Evolutionary conservation across 176 grass and related monocot species (phyloP), one percentile per base, ranked within the genome.

Genomic region (Lolium multiflorum): DNA sequence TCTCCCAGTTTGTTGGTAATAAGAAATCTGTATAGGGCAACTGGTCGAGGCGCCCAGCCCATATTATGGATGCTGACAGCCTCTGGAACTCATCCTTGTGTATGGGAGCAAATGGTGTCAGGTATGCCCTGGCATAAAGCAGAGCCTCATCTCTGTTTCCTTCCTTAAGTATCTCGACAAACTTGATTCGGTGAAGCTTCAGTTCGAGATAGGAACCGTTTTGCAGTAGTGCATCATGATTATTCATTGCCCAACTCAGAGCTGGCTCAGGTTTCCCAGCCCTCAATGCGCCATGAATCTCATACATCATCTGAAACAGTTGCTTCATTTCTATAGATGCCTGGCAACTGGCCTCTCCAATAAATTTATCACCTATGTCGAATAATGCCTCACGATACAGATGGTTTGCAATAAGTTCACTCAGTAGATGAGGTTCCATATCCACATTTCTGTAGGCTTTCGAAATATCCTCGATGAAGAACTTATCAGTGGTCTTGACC

Each of bases 341-440:
- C 48, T 74, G 28, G 16, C 61, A 67, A 46, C 54, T 72, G 52
- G 84, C 63, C 56, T 90, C 89, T 11, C 70, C 60, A 73, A 87
- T 47, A 68, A 90, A 90, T 65, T 70, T 79, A 47, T 90, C 89
- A 49, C 74, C 89, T 50, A 90, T 68, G 69, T 90, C 84, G 20
- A 90, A 90, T 38, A 87, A 31, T 17, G 84, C 80, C 60, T 80
- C 54, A 5, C 57, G 65, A 75, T 90, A 90, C 18, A 90, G 71
- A 38, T 90, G 80, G 66, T 76, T 87, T 48, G 66, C 64, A 79
- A 90, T 74, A 39, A 83, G 71, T 70, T 90, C 84, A 65, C 83
- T 83, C 52, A 90, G 28, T 74, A 80, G 18, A 64, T 83, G 79
- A 3, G 11, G 58, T 24, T 87, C 89, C 81, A 83, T 83, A 22